phyloP scores from a whole-genome alignment of 2,329 filamentous ascomycete species.

The Metarhizium rileyi region DNA sequence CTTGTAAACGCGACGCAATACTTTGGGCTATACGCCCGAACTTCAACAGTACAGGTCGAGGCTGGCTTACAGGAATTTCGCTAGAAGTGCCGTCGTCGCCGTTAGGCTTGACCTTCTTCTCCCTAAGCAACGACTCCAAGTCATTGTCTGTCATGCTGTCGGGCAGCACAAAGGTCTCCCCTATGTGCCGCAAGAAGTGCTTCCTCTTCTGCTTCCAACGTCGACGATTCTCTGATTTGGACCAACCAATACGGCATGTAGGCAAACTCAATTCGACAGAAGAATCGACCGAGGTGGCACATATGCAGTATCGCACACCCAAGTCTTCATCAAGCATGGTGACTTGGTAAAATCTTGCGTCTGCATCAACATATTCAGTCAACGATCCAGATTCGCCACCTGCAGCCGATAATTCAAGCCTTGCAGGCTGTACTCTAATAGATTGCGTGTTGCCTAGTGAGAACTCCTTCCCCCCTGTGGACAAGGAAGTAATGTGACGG shows the following conservation, averaged over 20 bases:
- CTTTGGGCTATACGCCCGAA: constrained; percentile 14
- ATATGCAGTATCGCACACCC: constrained; percentile 31
- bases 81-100: not conserved
- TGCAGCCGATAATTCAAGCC: constrained; percentile 9
- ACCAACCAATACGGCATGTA: constrained; percentile 16
- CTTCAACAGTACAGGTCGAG: constrained; percentile 12
- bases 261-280: constrained; percentile 19
- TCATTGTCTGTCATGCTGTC: constrained; percentile 22
- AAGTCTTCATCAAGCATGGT: constrained; percentile 32
- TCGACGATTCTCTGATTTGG: constrained; percentile 14
- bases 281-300: constrained; percentile 16
- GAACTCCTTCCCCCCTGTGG: constrained; percentile 7
- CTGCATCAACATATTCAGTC: constrained; percentile 20
- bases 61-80: not conserved
- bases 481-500: constrained; percentile 22
- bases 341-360: constrained; percentile 37
- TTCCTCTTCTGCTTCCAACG: constrained; percentile 20
- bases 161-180: constrained; percentile 25
- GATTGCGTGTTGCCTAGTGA: constrained; percentile 12
- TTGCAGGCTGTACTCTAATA: constrained; percentile 19
- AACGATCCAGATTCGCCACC: constrained; percentile 14
- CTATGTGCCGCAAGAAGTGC: constrained; percentile 19
- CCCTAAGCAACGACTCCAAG: constrained; percentile 11
- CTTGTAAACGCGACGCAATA: constrained; percentile 12
- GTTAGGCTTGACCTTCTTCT: not conserved